phyloP scores from a whole-genome alignment of 495 filamentous ascomycete species.

The Niebla homalea region DNA sequence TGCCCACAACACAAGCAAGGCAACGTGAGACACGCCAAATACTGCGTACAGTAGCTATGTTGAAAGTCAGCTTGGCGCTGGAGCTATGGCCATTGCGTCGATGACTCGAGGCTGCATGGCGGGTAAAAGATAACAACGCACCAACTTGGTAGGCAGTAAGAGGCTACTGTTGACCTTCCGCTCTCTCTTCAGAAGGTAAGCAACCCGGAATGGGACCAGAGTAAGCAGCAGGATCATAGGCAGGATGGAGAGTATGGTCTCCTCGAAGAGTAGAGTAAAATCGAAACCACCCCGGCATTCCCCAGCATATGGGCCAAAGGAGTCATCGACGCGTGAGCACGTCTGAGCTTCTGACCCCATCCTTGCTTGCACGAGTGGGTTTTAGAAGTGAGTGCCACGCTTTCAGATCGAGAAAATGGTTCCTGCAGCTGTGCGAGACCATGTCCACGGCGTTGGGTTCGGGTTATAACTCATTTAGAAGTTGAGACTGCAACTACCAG shows the following conservation, averaged over 20 bases:
- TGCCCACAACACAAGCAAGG: conserved; percentile 36
- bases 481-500: too few relatives aligned
- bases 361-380: neutral
- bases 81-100: too few relatives aligned
- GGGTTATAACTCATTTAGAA: too few relatives aligned
- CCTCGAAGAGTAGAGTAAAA: conserved; percentile 48
- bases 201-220: conserved; percentile 31
- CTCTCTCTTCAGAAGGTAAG: conserved; percentile 29
- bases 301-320: conserved; percentile 29
- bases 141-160: conserved; percentile 31
- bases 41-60: conserved; percentile 28
- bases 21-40: conserved; percentile 31
- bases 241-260: conserved; percentile 38
- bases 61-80: neutral
- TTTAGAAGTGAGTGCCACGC: too few relatives aligned
- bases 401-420: too few relatives aligned
- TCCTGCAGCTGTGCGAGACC: neutral
- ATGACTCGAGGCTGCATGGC: neutral
- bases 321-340: conserved; percentile 24
- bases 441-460: too few relatives aligned
- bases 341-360: neutral
- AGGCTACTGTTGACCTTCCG: conserved; percentile 33
- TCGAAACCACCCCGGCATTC: conserved; percentile 42
- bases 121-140: conserved; percentile 17
- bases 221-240: conserved; percentile 34